phyloP scores from a whole-genome alignment of 306 rosid genomes.

The Trichosanthes truncata region DNA sequence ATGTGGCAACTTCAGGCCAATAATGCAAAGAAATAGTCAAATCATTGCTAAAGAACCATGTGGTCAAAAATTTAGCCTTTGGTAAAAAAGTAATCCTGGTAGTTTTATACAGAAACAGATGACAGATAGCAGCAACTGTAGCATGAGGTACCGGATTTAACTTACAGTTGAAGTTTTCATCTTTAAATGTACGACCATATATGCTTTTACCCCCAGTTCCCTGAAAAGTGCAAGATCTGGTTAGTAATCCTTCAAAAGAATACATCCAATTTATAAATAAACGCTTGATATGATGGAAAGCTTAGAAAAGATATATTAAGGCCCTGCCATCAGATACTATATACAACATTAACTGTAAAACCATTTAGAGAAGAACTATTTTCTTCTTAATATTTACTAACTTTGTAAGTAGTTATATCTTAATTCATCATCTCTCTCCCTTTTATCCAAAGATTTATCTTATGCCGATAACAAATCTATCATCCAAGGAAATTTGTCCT shows the following conservation, averaged over 20 bases:
- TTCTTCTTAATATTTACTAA: background rate
- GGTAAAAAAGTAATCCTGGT: background rate
- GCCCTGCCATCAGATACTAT: background rate
- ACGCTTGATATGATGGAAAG: background rate
- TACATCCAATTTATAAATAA: background rate
- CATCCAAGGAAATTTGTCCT: background rate
- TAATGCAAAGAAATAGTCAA: background rate
- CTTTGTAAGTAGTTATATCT: background rate
- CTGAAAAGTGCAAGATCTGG: conserved; percentile 21
- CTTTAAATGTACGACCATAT: conserved; percentile 91
- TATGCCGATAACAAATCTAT: background rate
- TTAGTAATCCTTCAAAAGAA: background rate
- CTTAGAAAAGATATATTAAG: background rate
- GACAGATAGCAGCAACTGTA: background rate
- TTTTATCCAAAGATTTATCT: background rate
- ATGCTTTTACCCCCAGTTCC: conserved; percentile 98
- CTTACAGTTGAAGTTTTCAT: conserved; percentile 92
- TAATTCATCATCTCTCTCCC: background rate
- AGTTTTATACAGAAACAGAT: background rate
- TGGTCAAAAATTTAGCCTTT: background rate
- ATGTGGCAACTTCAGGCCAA: background rate
- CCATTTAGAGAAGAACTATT: background rate
- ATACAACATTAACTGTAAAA: background rate
- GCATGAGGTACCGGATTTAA: conserved; percentile 10
- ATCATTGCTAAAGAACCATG: background rate